A percentile compares a stretch with the other conserved stretches of the same genome.
These are phyloP conservation scores for Acacia acuminata DNA, from an alignment of 306 rosid genomes.

Conservation along the genomic window DNA sequence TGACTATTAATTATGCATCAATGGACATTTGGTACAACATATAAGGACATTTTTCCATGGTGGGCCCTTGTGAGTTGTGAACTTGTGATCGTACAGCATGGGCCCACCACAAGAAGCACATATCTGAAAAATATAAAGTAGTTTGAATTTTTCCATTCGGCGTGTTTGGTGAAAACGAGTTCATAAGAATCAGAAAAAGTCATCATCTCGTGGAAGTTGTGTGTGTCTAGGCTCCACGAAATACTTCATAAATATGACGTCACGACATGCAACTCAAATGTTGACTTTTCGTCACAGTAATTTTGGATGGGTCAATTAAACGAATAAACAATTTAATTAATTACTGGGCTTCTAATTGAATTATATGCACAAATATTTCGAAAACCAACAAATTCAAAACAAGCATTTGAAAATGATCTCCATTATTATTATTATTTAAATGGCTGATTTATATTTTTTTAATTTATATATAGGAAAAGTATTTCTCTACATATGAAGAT, in stretches of 20 bases:
- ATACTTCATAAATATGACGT: background rate
- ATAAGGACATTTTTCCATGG: background rate
- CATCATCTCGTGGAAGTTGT: background rate
- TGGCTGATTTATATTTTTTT: too few species aligned
- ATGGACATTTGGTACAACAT: background rate
- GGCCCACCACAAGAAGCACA: too few species aligned
- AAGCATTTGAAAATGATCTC: background rate
- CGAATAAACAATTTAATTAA: background rate
- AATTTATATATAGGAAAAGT: too few species aligned
- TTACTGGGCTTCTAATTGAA: background rate
- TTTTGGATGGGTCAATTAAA: too few species aligned
- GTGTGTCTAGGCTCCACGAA: background rate
- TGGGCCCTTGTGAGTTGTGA: too few species aligned
- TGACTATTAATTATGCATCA: background rate
- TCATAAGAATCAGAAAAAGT: background rate
- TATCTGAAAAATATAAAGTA: too few species aligned
- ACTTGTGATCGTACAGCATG: background rate
- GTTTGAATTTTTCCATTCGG: background rate
- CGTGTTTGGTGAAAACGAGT: background rate
- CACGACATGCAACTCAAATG: too few species aligned
- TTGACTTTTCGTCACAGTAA: background rate
- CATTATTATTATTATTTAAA: background rate
- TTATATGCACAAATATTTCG: background rate
- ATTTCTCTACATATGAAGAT: too few species aligned
- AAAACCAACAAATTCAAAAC: background rate